Evolutionary conservation across 164 flowering plant species (phyloP), one percentile per base, ranked within the genome.

Genomic region (Chloranthus sessilifolius): DNA sequence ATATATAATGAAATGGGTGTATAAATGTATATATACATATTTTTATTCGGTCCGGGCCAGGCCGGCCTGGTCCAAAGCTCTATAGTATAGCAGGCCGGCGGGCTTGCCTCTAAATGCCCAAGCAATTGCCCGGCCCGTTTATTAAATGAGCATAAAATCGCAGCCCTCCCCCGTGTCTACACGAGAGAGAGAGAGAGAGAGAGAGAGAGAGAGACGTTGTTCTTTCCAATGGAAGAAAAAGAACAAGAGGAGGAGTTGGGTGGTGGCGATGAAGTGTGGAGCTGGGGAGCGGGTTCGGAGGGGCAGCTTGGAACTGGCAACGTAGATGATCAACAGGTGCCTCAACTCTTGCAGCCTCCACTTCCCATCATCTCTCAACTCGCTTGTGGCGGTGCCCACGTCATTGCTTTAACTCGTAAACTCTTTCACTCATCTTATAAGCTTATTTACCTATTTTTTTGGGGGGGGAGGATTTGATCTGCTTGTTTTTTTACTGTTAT

Each of bases 281-380:
- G 96, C 55, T 88, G 96, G 98, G 98, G 98, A 43, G 96, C 96
- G 7, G 98, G 98, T 1, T 77, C 95, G 6, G 98, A 91, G 2
- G 98, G 96, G 22, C 98, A 91, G 66, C 70, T 91, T 12, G 83
- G 79, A n/a, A 81, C 87, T 2, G 73, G 68, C 23, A 66, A 57
- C 55, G 78, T 75, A 24, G 47, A 76, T 55, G 96, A 91, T 61
- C 75, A 74, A 26, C 73, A 43, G 62, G 60, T 66, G 25, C 98
- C 98, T 40, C 86, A 73, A 23, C 74, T 61, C 1, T 39, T 58
- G 10, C 22, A 7, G 40, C 58, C 53, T 25, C 67, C 61, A 21
- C 39, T 62, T 34, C 66, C 58, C 40, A 48, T 67, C 50, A 67
- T 91, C 65, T 70, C 80, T 51, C 66, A 50, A 15, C 72, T 88